These are phyloP conservation scores for Lentinula sp. DNA, from an alignment of 768 basidiomycete genomes.

Conservation along the genomic window DNA sequence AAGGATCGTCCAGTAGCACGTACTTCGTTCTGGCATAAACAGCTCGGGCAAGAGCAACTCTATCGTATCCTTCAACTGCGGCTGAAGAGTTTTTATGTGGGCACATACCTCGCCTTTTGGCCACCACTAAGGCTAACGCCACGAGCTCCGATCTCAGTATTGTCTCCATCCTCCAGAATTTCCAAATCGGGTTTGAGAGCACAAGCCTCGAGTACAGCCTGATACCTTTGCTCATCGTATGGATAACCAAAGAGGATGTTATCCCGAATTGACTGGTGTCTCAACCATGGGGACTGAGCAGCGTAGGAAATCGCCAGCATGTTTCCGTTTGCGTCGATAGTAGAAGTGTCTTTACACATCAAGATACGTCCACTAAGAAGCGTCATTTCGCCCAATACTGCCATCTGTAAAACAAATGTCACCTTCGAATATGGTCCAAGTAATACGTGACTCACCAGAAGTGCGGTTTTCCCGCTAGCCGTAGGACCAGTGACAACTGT, in stretches of 20 bases:
- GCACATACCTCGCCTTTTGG: constrained; percentile 65
- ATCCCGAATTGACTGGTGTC: constrained; percentile 68
- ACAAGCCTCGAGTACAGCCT: constrained; percentile 76
- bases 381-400: constrained; percentile 69
- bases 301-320: constrained; percentile 67
- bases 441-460: constrained; percentile 43
- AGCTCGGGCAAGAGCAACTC: constrained; percentile 79
- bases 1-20: constrained; percentile 74
- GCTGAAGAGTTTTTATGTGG: not conserved
- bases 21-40: constrained; percentile 68
- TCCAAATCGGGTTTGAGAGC: constrained; percentile 78
- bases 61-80: constrained; percentile 12
- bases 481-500: constrained; percentile 75
- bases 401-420: constrained; percentile 38
- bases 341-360: constrained; percentile 59
- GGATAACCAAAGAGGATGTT: constrained; percentile 80
- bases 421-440: not conserved
- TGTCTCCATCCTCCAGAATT: constrained; percentile 81
- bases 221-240: constrained; percentile 67
- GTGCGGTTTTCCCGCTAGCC: constrained; percentile 77
- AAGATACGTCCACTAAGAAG: constrained; percentile 44
- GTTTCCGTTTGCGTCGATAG: constrained; percentile 53
- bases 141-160: constrained; percentile 48
- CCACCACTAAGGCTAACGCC: constrained; percentile 78
- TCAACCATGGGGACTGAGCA: constrained; percentile 66